Base-by-base conservation (phyloP, 139 green algal species). In the Auxenochlorella pyrenoidosa region DNA sequence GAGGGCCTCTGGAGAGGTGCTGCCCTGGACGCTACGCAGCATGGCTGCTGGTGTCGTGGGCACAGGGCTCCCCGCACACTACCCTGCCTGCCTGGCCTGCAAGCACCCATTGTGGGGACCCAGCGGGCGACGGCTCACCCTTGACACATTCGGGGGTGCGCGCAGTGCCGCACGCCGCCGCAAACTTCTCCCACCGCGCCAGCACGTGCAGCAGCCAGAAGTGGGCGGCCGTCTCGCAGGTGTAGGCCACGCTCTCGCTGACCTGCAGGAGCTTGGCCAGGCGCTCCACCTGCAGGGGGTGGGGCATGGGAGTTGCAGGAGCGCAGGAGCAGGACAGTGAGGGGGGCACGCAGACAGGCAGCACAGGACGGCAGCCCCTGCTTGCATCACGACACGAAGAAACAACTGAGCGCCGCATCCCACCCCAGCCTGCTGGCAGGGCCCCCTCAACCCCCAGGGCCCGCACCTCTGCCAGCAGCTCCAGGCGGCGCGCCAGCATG, bases 161-260 rank as follows among this genome's bases (percentile, higher is more conserved):
- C 32, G 71, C 75, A 32, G 79, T 51, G 41, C 87, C 83, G 36
- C 88, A 89, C 24, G 91, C 78, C 1, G 90, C 87, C 40, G 65
- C 47, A 87, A 96, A 97, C 87, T 94, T 94, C 90, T 97, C 96
- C 93, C 95, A 98, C 44, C 94, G 92, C 59, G 92, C 91, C 60
- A 99, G 90, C 82, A 99, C 95, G 87, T 99, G 97, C 86, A 99
- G 89, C 88, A 99, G 92, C 96, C 96, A 99, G 90, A 99, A 99
- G 94, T 99, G 93, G 6, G 88, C 95, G 0, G 96, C 96, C 0
- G 94, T 99, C 92, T 99, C 98, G 87, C 98, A 99, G 13, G 97
- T 99, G 93, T 99, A 98, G 15, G 94, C 93, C 79, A 96, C 93
- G 41, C 96, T 89, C 75, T 90, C 82, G 24, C 90, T 88, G 44